These are phyloP conservation scores for Cercospora zeae-maydis DNA, from an alignment of 2,329 filamentous ascomycete species.

Conservation along the genomic window DNA sequence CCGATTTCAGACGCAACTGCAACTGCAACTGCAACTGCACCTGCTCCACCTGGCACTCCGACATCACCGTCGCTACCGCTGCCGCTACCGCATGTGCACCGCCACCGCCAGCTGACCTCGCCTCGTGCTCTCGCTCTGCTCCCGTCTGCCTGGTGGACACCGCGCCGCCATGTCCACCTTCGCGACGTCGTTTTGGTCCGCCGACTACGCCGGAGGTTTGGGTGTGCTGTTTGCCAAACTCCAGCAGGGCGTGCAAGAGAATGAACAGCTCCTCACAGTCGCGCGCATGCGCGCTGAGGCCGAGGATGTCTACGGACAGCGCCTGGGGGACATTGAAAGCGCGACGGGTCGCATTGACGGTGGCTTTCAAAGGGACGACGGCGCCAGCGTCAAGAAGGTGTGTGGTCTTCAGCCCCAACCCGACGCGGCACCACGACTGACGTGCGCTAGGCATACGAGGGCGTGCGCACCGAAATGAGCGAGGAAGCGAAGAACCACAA, in stretches of 20 bases:
- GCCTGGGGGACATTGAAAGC: conserved; percentile 75
- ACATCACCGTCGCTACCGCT: neutral
- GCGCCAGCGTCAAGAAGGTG: conserved; percentile 93
- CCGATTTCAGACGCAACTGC: no score
- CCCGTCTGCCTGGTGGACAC: neutral
- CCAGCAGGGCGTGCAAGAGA: conserved; percentile 91
- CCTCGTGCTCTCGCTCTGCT: neutral
- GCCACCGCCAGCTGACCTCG: neutral
- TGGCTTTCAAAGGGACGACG: conserved; percentile 87
- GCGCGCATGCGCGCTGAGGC: conserved; percentile 93
- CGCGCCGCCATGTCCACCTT: conserved; percentile 69
- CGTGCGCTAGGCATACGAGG: conserved; percentile 74
- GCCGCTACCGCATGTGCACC: neutral
- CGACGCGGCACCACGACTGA: conserved; percentile 13
- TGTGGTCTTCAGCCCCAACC: neutral
- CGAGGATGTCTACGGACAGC: conserved; percentile 81
- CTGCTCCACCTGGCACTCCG: neutral
- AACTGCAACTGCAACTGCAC: no score
- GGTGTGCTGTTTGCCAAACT: conserved; percentile 95
- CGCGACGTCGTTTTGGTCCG: conserved; percentile 95
- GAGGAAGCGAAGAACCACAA: conserved; percentile 85
- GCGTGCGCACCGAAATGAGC: conserved; percentile 86
- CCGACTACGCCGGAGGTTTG: conserved; percentile 93
- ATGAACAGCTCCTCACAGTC: conserved; percentile 87
- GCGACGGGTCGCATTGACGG: conserved; percentile 76